A percentile compares a stretch with the other conserved stretches of the same genome.
phyloP scores from a whole-genome alignment of 208 protist species.

The Borovskyia barvae region DNA sequence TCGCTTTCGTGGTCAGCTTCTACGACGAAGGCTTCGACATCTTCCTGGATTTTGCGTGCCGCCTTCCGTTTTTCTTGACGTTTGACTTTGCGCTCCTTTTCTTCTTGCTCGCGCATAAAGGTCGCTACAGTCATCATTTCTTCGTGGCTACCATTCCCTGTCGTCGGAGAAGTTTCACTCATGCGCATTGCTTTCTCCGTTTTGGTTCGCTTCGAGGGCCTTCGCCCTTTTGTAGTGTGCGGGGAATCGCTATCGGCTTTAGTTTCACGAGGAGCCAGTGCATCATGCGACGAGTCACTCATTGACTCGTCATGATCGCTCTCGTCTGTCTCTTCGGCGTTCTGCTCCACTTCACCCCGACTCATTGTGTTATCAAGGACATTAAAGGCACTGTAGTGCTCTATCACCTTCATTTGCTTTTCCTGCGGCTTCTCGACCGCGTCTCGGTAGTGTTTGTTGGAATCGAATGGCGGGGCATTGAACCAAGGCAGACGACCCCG shows the following conservation, averaged over 20 bases:
- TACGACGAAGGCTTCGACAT: conserved; percentile 19
- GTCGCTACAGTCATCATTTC: conserved; percentile 54
- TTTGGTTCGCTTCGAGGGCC: conserved; percentile 1
- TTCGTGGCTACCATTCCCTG: conserved; percentile 9
- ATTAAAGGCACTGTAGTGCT: conserved; percentile 83
- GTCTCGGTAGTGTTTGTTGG: conserved; percentile 86
- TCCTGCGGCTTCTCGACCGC: conserved; percentile 54
- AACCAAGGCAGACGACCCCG: conserved; percentile 97
- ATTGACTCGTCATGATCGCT: too few species aligned
- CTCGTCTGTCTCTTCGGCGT: conserved; percentile 5
- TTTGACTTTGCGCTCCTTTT: conserved; percentile 46
- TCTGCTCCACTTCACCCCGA: conserved; percentile 27
- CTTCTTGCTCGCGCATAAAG: conserved; percentile 44
- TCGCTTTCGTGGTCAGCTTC: conserved; percentile 25
- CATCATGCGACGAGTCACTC: too few species aligned
- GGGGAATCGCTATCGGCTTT: too few species aligned
- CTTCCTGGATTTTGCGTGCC: conserved; percentile 13
- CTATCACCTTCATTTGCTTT: conserved; percentile 88
- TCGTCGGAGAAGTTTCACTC: too few species aligned
- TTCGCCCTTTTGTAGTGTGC: not conserved
- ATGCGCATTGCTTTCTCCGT: not conserved
- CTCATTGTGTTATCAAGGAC: conserved; percentile 78
- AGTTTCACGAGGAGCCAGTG: too few species aligned
- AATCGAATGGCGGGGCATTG: conserved; percentile 88
- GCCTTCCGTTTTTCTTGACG: conserved; percentile 32